A percentile compares a stretch with the other conserved stretches of the same genome.
Conservation (phyloP, 2,329 filamentous ascomycete species). For the Zasmidium cellare region DNA sequence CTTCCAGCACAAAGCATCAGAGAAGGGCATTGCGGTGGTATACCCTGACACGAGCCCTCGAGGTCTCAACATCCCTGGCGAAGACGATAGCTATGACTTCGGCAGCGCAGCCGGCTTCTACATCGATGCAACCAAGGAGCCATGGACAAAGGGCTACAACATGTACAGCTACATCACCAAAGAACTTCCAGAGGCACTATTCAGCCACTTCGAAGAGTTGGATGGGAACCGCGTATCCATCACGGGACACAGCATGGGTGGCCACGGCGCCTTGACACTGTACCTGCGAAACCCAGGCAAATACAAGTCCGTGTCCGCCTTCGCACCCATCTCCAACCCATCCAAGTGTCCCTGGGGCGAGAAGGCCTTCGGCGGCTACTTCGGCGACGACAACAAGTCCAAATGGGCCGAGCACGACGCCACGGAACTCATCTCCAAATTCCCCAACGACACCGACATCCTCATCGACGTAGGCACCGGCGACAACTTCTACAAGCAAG, state of each 20-base stretch:
- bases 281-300: constrained; percentile 88
- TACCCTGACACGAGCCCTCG: constrained; percentile 94
- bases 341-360: constrained; percentile 84
- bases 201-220: constrained; percentile 68
- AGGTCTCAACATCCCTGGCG: constrained; percentile 75
- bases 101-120: constrained; percentile 93
- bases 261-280: constrained; percentile 88
- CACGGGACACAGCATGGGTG: constrained; percentile 95
- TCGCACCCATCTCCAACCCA: constrained; percentile 27
- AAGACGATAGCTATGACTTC: constrained; percentile 90
- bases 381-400: constrained; percentile 70
- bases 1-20: constrained; percentile 79
- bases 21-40: constrained; percentile 83
- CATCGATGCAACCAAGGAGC: constrained; percentile 75
- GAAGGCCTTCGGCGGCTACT: constrained; percentile 91
- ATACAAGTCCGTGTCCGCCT: constrained; percentile 57
- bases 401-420: constrained; percentile 90
- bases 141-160: constrained; percentile 76
- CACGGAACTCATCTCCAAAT: constrained; percentile 79
- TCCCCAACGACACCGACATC: constrained; percentile 70
- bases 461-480: constrained; percentile 91
- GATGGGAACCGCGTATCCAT: constrained; percentile 75
- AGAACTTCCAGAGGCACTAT: constrained; percentile 80
- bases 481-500: constrained; percentile 95
- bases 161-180: constrained; percentile 94